phyloP scores from a whole-genome alignment of 2,329 filamentous ascomycete species.

The Pseudocercospora fuligena region DNA sequence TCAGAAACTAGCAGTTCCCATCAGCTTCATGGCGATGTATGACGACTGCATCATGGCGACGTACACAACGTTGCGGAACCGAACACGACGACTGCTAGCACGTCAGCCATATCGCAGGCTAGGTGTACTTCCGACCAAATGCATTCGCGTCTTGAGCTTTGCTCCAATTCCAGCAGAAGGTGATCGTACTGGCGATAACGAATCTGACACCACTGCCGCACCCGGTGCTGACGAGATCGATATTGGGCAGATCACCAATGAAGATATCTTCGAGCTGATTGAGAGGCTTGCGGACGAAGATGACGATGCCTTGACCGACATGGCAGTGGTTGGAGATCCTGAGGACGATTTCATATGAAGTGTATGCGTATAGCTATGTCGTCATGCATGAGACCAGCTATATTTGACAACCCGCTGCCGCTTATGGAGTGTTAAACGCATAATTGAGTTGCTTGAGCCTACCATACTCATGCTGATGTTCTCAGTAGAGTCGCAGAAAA shows the following conservation, averaged over 20 bases:
- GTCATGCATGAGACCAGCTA: background rate
- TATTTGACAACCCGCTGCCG: too few relatives aligned
- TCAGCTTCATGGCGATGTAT: slow-evolving; percentile 54
- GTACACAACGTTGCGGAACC: slow-evolving; percentile 44
- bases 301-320: slow-evolving; percentile 9
- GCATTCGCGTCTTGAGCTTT: slow-evolving; percentile 47
- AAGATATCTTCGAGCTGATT: slow-evolving; percentile 14
- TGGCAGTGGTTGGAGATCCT: background rate
- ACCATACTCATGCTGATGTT: too few relatives aligned
- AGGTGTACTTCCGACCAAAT: slow-evolving; percentile 47
- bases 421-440: background rate
- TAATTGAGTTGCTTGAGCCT: too few relatives aligned
- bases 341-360: background rate
- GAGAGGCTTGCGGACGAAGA: slow-evolving; percentile 14
- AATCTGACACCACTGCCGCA: background rate
- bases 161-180: slow-evolving; percentile 34
- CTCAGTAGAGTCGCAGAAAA: too few relatives aligned
- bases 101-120: slow-evolving; percentile 22
- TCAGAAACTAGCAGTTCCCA: slow-evolving; percentile 47
- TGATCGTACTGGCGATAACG: background rate
- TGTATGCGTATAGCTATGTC: background rate
- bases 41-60: slow-evolving; percentile 56
- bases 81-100: slow-evolving; percentile 20
- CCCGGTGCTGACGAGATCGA: background rate
- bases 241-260: background rate